Base-by-base conservation (phyloP, 148 eudicot species). In the Cornus suecica region DNA sequence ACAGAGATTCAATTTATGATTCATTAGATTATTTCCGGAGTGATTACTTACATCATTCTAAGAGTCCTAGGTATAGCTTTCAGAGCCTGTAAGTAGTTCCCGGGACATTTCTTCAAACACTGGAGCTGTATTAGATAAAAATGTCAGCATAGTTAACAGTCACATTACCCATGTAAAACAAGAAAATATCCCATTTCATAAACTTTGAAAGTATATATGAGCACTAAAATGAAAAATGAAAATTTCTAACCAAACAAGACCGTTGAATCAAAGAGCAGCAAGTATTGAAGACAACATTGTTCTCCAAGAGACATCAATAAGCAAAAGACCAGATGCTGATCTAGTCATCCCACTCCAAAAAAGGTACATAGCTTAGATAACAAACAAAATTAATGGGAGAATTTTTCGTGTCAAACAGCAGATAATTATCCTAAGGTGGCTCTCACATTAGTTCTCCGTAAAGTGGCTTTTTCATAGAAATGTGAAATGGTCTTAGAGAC, bases 31-130 rank as follows among this genome's bases (percentile, higher is more conserved):
- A 62, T 14, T 65, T 14, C 61, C 23, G 51, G 6, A 26, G 63
- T n/a, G 64, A 74, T 68, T 64, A 86, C 97, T 90, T 83, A 94
- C 99, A 94, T 94, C 99, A 94, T 94, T 87, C 99, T 86, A 31
- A 94, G 84, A 69, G 99, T 94, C 83, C 99, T 88, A 60, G 99
- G 99, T 75, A 94, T 87, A 64, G 90, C 90, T 84, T 84, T 89
- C 30, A 94, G 75, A 54, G 96, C 97, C 80, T 90, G 94, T 76
- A 88, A 84, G 80, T 89, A 87, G 81, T 92, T 89, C 73, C 92
- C 97, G 28, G 99, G 97, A 84, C 69, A 77, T 70, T 84, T 94
- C 83, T 89, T 91, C 78, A 94, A 76, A 80, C 89, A 87, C 70
- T 88, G 90, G 73, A 94, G 88, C 98, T 94, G 94, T 42, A 27